These are phyloP conservation scores for Plasmodium blacklocki DNA, from an alignment of 169 alveolate species.

Conservation along the genomic window DNA sequence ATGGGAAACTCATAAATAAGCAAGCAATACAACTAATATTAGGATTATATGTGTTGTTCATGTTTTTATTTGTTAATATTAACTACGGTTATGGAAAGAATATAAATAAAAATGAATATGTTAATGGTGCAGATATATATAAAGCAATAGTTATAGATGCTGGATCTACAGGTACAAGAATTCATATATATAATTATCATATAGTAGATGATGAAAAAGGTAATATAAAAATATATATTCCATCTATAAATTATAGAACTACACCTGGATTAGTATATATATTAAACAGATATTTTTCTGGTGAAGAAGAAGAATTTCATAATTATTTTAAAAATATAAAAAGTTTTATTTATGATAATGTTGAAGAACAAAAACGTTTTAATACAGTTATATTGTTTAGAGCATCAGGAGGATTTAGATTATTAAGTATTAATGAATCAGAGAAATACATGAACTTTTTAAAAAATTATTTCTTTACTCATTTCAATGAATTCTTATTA, in stretches of 20 bases:
- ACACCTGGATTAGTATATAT: conserved; percentile 76
- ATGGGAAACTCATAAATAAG: conserved; percentile 14
- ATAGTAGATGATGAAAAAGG: conserved; percentile 11
- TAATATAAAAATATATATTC: conserved; percentile 56
- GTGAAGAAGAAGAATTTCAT: conserved; percentile 47
- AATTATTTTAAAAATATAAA: conserved; percentile 65
- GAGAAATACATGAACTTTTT: conserved; percentile 51
- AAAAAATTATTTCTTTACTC: conserved; percentile 28
- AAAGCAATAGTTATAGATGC: conserved; percentile 75
- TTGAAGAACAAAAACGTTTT: conserved; percentile 28
- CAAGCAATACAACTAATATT: conserved; percentile 17
- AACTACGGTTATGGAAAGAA: neutral
- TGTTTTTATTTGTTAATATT: conserved; percentile 9
- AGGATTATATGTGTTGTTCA: conserved; percentile 9
- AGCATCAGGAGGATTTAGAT: conserved; percentile 77
- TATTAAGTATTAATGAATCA: conserved; percentile 49
- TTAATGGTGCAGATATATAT: conserved; percentile 1
- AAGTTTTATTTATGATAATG: conserved; percentile 56
- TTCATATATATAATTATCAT: conserved; percentile 62
- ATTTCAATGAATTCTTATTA: conserved; percentile 64
- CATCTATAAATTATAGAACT: conserved; percentile 50
- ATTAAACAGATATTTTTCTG: conserved; percentile 41
- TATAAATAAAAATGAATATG: neutral
- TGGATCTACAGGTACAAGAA: conserved; percentile 77
- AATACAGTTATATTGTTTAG: conserved; percentile 53